A percentile compares a stretch with the other conserved stretches of the same genome.
Evolutionary conservation across 805 yeast species (phyloP).

Genomic region (Debaryomyces prosopidis): DNA sequence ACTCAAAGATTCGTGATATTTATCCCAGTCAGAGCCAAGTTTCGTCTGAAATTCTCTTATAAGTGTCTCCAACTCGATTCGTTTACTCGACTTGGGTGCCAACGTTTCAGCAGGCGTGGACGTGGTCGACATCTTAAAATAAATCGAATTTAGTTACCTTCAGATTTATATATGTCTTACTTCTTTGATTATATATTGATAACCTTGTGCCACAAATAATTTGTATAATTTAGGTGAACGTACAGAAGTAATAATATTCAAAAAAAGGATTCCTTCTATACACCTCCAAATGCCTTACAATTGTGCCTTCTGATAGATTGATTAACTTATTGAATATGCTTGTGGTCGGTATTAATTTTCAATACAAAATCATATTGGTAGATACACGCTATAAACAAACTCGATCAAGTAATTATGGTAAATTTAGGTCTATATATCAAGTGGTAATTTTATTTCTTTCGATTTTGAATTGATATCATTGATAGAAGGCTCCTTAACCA

Average conservation of each 20-base stretch:
- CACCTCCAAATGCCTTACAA: no score
- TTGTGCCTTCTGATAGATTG: no score
- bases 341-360: no score
- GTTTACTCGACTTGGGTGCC: conserved; percentile 15
- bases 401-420: background rate
- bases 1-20: conserved; percentile 77
- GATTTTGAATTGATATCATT: background rate
- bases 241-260: no score
- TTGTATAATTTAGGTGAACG: no score
- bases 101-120: background rate
- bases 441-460: background rate
- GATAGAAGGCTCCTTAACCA: conserved; percentile 4
- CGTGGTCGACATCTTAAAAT: background rate
- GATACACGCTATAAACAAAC: background rate
- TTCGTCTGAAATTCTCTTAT: conserved; percentile 72
- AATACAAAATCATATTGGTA: background rate
- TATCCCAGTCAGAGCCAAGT: conserved; percentile 82
- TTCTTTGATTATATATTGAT: no score
- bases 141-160: no score
- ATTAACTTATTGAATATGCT: no score
- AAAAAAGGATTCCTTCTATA: no score
- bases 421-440: background rate
- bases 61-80: conserved; percentile 43
- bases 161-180: no score
- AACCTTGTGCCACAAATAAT: no score